phyloP scores from a whole-genome alignment of 495 filamentous ascomycete species.

The Jackrogersella minutella region DNA sequence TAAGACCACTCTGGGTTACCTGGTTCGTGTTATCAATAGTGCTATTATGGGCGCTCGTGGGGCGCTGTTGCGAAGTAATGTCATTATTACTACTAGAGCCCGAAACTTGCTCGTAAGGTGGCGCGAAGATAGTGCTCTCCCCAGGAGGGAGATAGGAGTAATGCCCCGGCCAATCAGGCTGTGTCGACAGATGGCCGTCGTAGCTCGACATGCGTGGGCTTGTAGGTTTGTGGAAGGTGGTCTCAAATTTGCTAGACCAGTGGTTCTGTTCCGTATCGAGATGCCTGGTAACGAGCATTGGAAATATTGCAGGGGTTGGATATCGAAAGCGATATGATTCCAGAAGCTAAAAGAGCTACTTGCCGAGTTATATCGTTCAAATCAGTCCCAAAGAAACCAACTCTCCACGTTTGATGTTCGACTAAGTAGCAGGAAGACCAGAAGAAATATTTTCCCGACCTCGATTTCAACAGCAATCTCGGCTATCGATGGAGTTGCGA shows the following conservation, averaged over 20 bases:
- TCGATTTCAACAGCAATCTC: slow-evolving; percentile 9
- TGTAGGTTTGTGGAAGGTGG: slow-evolving; percentile 58
- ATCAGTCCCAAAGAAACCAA: slow-evolving; percentile 10
- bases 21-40: slow-evolving; percentile 45
- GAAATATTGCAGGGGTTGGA: slow-evolving; percentile 46
- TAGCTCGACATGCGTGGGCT: slow-evolving; percentile 68
- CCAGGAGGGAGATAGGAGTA: slow-evolving; percentile 63
- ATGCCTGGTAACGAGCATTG: slow-evolving; percentile 69
- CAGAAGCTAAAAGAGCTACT: slow-evolving; percentile 22
- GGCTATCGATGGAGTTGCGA: slow-evolving; percentile 11
- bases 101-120: slow-evolving; percentile 58
- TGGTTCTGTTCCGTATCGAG: slow-evolving; percentile 64
- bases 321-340: slow-evolving; percentile 29
- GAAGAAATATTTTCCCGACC: slow-evolving; percentile 12
- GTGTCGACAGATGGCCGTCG: slow-evolving; percentile 59
- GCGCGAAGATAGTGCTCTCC: slow-evolving; percentile 58
- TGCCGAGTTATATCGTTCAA: slow-evolving; percentile 25
- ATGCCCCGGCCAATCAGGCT: slow-evolving; percentile 67
- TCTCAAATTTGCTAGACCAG: slow-evolving; percentile 67
- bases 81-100: slow-evolving; percentile 52
- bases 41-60: slow-evolving; percentile 49
- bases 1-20: slow-evolving; percentile 42
- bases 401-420: slow-evolving; percentile 14
- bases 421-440: neutral
- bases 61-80: slow-evolving; percentile 52